phyloP scores from a whole-genome alignment of 208 protist genomes.

The Trypanosoma rangeli region DNA sequence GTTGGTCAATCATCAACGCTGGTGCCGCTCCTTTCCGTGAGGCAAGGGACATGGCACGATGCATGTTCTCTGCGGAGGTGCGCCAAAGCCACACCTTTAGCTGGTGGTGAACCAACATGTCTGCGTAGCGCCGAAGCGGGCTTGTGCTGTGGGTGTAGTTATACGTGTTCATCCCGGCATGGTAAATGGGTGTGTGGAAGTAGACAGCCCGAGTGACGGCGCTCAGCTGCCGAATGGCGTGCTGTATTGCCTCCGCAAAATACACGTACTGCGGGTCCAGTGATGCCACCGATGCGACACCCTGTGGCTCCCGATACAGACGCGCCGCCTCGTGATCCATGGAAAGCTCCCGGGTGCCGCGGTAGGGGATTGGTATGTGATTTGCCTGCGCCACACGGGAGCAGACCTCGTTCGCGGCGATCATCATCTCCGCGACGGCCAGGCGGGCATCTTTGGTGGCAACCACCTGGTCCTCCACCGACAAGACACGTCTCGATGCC shows the following conservation, averaged over 20 bases:
- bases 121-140: constrained; percentile 82
- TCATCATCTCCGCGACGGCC: constrained; percentile 90
- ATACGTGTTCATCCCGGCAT: constrained; percentile 74
- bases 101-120: constrained; percentile 92
- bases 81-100: constrained; percentile 80
- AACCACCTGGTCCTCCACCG: constrained; percentile 73
- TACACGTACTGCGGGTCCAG: constrained; percentile 57
- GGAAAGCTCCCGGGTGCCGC: constrained; percentile 76
- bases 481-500: constrained; percentile 49
- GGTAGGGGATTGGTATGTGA: constrained; percentile 71
- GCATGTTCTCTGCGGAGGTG: constrained; percentile 21
- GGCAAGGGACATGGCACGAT: not conserved
- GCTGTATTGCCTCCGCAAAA: constrained; percentile 76
- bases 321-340: constrained; percentile 73
- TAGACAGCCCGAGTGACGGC: constrained; percentile 87
- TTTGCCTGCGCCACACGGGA: constrained; percentile 82
- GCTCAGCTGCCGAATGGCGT: constrained; percentile 56
- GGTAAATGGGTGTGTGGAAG: constrained; percentile 66
- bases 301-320: constrained; percentile 59
- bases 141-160: constrained; percentile 89
- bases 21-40: not conserved
- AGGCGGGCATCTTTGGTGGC: constrained; percentile 79
- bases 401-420: constrained; percentile 90
- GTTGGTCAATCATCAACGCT: constrained; percentile 29
- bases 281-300: constrained; percentile 47